Percentiles rank a stretch among this genome's conserved stretches.
Conservation (phyloP, 2,329 filamentous ascomycete genomes). For the Trichoderma citrinoviride region DNA sequence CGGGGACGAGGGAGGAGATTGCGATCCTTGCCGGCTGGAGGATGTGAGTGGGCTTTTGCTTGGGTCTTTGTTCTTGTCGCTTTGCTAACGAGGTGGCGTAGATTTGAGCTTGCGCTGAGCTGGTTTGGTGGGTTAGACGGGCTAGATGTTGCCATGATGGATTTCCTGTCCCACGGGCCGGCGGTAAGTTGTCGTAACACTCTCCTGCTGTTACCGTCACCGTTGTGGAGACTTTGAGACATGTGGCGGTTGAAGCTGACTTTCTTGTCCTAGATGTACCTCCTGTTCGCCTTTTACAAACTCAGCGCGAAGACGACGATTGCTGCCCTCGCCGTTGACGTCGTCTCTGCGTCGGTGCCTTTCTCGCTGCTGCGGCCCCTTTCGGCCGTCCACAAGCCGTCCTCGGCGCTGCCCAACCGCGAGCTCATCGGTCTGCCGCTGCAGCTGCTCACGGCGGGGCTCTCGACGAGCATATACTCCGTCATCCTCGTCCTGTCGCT, state of each 20-base stretch:
- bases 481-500: conserved; percentile 69
- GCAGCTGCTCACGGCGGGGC: conserved; percentile 61
- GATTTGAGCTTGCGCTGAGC: conserved; percentile 65
- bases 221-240: not conserved
- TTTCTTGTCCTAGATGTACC: conserved; percentile 58
- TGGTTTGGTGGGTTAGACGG: conserved; percentile 76
- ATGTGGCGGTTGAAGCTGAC: not conserved
- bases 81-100: conserved; percentile 33
- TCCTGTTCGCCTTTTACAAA: conserved; percentile 75
- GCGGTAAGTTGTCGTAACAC: conserved; percentile 43
- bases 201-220: not conserved
- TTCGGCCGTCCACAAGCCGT: conserved; percentile 60
- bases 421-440: conserved; percentile 65
- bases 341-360: conserved; percentile 66
- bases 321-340: conserved; percentile 63
- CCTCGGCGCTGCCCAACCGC: conserved; percentile 53
- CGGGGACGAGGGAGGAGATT: conserved; percentile 62
- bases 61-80: not conserved
- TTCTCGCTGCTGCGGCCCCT: conserved; percentile 71
- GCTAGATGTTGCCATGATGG: conserved; percentile 64
- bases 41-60: conserved; percentile 49
- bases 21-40: conserved; percentile 52
- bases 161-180: conserved; percentile 71
- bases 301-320: conserved; percentile 61
- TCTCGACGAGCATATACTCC: conserved; percentile 71